Conservation (phyloP, 768 basidiomycete species). For the Lepiota brunneoincarnata region DNA sequence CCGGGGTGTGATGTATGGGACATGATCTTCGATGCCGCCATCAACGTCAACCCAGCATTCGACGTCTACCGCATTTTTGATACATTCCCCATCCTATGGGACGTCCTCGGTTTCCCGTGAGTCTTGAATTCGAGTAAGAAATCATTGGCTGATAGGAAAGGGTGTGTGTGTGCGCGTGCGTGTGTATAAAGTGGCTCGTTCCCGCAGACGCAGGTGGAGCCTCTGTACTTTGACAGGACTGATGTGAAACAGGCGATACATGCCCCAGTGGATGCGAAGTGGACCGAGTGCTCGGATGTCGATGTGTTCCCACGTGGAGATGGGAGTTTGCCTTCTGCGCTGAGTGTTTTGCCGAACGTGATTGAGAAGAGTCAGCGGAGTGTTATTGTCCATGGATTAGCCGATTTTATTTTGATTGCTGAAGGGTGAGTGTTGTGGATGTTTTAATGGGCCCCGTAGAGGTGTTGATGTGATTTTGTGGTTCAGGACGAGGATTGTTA, state of each 20-base stretch:
- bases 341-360: constrained; percentile 68
- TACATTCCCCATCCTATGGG: constrained; percentile 72
- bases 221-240: constrained; percentile 65
- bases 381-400: constrained; percentile 71
- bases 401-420: constrained; percentile 71
- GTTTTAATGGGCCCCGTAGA: background rate
- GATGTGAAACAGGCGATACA: constrained; percentile 75
- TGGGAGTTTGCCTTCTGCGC: constrained; percentile 54
- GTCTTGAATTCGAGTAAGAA: constrained; percentile 16
- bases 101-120: constrained; percentile 80
- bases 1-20: constrained; percentile 68
- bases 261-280: constrained; percentile 57
- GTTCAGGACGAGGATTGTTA: constrained; percentile 52
- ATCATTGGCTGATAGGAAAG: no score
- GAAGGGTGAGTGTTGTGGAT: constrained; percentile 51
- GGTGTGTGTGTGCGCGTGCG: no score
- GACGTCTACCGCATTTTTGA: constrained; percentile 78
- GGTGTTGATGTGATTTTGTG: background rate
- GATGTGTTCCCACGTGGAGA: constrained; percentile 65
- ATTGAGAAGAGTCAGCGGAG: constrained; percentile 71
- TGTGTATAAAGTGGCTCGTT: constrained; percentile 58
- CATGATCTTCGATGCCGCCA: constrained; percentile 57
- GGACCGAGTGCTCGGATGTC: constrained; percentile 61
- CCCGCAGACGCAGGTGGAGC: constrained; percentile 47
- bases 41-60: constrained; percentile 71